Base-by-base conservation (phyloP, 2,329 filamentous ascomycete species). In the Arthroderma uncinatum region DNA sequence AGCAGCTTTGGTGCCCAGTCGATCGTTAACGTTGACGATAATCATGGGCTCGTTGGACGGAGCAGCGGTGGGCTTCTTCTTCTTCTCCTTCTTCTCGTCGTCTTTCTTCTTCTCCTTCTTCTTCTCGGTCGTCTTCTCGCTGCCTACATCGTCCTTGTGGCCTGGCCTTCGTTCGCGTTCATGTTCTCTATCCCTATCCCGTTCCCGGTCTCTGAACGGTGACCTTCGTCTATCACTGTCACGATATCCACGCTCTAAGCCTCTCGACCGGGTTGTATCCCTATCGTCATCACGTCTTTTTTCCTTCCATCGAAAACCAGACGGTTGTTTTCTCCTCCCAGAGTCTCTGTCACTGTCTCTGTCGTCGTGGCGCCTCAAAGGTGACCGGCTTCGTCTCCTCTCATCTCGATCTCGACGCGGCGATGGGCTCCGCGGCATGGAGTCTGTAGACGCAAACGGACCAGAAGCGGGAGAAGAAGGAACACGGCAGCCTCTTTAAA, bases 1-100 rank as follows among this genome's bases (percentile, higher is more conserved):
- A 55, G 88, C 86, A 14, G 91, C 89, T 67, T 95, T 95, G n/a
- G 92, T 96, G 10, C 92, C 92, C 36, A 97, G 76, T n/a, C 92
- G 82, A 72, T 97, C 92, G 70, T 97, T 97, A 67, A 97, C 84
- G 66, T 92, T 83, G 16, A 97, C 91, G 54, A 95, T 82, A 63
- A 97, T 96, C 86, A 96, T 94, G 57, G 89, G 85, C 67, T 94
- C 86, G 4, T 77, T 73, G 39, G 68, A 71, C 30, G 70, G 60
- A 6, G 68, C 61, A 8, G 70, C 63, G 0, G 65, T 61, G n/a
- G 66, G 65, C 60, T 69, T 68, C 55, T 69, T 62, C 56, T 73
- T 73, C 54, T 76, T 70, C 56, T 74, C 73, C 59, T 73, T 73
- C 54, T 66, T 66, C 67, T 66, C 65, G 10, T 55, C 56, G 39